These are phyloP conservation scores for Lepiota brunneoincarnata DNA, from an alignment of 768 basidiomycete genomes.

Conservation along the genomic window DNA sequence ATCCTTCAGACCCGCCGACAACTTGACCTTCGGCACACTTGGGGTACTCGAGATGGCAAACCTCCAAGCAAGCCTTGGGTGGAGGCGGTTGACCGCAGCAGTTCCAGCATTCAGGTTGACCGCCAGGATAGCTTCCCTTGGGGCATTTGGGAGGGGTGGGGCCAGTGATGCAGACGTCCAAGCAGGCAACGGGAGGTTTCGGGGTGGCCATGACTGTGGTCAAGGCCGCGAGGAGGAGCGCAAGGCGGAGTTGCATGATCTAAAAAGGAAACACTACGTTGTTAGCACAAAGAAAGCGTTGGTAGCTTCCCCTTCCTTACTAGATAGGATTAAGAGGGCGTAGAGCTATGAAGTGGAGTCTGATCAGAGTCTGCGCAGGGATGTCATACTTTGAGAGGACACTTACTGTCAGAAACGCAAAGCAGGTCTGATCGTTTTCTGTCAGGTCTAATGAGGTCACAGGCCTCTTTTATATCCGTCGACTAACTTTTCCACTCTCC, in stretches of 20 bases:
- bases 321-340: too few relatives aligned
- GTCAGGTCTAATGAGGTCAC: too few relatives aligned
- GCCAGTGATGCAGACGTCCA: not conserved
- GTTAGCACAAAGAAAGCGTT: too few relatives aligned
- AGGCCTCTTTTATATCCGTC: too few relatives aligned
- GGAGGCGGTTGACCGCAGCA: not conserved
- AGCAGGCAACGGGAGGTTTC: not conserved
- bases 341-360: too few relatives aligned
- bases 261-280: not conserved
- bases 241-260: not conserved
- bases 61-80: not conserved
- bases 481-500: too few relatives aligned
- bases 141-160: not conserved
- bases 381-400: too few relatives aligned
- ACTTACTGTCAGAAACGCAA: too few relatives aligned
- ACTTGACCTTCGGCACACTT: not conserved
- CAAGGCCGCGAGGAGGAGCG: not conserved
- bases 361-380: too few relatives aligned
- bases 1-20: not conserved
- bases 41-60: not conserved
- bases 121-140: not conserved
- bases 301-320: too few relatives aligned
- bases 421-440: too few relatives aligned
- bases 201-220: not conserved
- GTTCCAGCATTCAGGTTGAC: slow-evolving; percentile 1